A percentile compares a stretch with the other conserved stretches of the same genome.
Evolutionary conservation across 2,329 filamentous ascomycete genomes (phyloP).

Genomic region (Aspergillus felis): DNA sequence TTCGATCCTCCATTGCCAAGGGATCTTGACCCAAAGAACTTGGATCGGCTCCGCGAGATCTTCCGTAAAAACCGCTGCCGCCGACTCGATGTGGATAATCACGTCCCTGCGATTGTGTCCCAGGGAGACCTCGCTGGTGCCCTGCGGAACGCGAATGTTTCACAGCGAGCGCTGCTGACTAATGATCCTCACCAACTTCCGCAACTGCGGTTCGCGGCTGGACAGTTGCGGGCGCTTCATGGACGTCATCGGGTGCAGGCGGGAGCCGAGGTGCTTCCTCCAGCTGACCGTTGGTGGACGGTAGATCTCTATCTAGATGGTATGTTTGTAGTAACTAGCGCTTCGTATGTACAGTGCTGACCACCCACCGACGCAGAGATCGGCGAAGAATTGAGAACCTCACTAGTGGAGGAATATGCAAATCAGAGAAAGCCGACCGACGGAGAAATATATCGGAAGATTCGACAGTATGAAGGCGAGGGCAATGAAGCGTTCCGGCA

Average conservation of each 20-base stretch:
- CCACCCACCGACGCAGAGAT: constrained; percentile 14
- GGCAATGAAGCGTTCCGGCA: constrained; percentile 14
- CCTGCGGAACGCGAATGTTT: constrained; percentile 5
- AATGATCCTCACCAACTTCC: constrained; percentile 9
- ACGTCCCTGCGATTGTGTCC: constrained; percentile 28
- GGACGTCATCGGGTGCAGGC: constrained; percentile 19
- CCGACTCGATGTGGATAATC: constrained; percentile 24
- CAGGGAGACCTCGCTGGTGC: constrained; percentile 16
- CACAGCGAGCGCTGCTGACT: constrained; percentile 5
- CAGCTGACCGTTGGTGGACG: constrained; percentile 23
- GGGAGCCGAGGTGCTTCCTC: constrained; percentile 16
- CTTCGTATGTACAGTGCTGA: background rate
- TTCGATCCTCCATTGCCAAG: constrained; percentile 13
- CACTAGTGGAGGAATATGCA: constrained; percentile 17
- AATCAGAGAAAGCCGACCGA: constrained; percentile 18
- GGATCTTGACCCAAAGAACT: constrained; percentile 18
- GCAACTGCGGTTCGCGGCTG: constrained; percentile 16
- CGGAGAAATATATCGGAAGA: constrained; percentile 21
- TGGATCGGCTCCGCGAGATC: constrained; percentile 17
- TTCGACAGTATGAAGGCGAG: constrained; percentile 19
- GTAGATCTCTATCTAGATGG: constrained; percentile 29
- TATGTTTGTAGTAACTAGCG: constrained; percentile 7
- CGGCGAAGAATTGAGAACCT: constrained; percentile 5
- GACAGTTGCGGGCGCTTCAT: constrained; percentile 22
- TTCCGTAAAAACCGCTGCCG: constrained; percentile 20